A percentile compares a stretch with the other conserved stretches of the same genome.
Conservation (phyloP, 257 asterid species). For the Solanum bulbocastanum region DNA sequence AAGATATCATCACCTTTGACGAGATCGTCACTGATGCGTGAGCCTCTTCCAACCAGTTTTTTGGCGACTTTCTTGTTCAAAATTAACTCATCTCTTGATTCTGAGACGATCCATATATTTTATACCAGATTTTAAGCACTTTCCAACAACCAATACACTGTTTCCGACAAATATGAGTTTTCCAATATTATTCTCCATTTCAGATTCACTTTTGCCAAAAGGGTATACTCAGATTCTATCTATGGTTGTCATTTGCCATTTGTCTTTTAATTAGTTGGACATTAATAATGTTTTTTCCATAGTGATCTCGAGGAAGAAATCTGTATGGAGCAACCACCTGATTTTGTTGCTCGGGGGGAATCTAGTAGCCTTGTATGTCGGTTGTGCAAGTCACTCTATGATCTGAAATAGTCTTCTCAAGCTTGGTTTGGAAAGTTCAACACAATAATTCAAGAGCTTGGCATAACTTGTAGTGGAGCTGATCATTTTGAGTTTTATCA, state of each 20-base stretch:
- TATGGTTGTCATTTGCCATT: background rate
- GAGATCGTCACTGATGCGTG: background rate
- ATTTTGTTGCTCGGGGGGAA: background rate
- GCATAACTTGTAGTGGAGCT: background rate
- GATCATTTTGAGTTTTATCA: background rate
- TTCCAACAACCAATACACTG: background rate
- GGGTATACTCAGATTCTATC: background rate
- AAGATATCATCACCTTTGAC: background rate
- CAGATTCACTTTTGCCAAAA: background rate
- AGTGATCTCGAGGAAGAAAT: background rate
- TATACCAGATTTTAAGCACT: background rate
- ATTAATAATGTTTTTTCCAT: no score
- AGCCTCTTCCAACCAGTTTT: background rate
- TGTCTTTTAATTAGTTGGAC: background rate
- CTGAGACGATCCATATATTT: background rate
- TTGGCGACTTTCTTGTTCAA: background rate
- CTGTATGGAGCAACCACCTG: background rate
- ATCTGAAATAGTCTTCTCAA: background rate
- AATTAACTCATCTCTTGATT: background rate
- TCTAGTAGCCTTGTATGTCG: background rate
- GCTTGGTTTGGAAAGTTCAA: background rate
- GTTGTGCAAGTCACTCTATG: background rate
- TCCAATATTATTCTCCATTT: background rate
- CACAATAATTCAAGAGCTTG: background rate
- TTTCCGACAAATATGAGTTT: no score